Percentiles rank a stretch among this genome's conserved stretches.
Evolutionary conservation across 1,284 basidiomycete species (phyloP).

Genomic region (Termitomyces sp.): DNA sequence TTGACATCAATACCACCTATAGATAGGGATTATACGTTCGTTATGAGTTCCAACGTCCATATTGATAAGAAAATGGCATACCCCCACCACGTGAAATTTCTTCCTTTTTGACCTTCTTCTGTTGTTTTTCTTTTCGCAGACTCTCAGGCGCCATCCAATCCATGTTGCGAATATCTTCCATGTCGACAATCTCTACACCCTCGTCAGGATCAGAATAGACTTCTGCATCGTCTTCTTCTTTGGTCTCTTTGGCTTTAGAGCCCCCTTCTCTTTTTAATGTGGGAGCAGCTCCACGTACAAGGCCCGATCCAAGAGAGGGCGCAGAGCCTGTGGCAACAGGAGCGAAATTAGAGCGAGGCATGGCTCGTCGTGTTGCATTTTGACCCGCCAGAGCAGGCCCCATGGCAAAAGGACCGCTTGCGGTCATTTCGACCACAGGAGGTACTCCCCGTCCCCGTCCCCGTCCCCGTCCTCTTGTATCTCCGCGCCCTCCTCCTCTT

Average conservation of each 20-base stretch:
- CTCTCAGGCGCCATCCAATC: conserved; percentile 89
- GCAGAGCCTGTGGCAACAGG: conserved; percentile 32
- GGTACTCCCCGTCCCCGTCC: conserved; percentile 44
- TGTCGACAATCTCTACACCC: conserved; percentile 83
- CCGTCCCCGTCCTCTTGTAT: conserved; percentile 43
- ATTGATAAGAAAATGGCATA: conserved; percentile 7
- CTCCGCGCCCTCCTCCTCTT: conserved; percentile 40
- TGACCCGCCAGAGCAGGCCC: conserved; percentile 65
- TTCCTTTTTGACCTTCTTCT: conserved; percentile 45
- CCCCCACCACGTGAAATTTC: conserved; percentile 31
- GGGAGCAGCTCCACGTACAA: conserved; percentile 29
- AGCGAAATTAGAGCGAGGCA: conserved; percentile 51
- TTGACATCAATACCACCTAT: conserved; percentile 41
- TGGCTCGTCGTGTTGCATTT: conserved; percentile 42
- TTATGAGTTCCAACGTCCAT: background rate
- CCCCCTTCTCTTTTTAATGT: conserved; percentile 36
- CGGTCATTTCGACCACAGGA: conserved; percentile 65
- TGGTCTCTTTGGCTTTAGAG: conserved; percentile 24
- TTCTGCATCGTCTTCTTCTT: conserved; percentile 49
- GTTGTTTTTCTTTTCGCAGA: conserved; percentile 53
- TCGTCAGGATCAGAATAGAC: conserved; percentile 87
- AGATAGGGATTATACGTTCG: background rate
- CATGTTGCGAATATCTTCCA: conserved; percentile 75
- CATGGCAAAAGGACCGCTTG: conserved; percentile 81
- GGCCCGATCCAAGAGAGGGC: conserved; percentile 41